A percentile compares a stretch with the other conserved stretches of the same genome.
phyloP scores from a whole-genome alignment of 2,329 filamentous ascomycete genomes.

The Hypoxylon sp. region DNA sequence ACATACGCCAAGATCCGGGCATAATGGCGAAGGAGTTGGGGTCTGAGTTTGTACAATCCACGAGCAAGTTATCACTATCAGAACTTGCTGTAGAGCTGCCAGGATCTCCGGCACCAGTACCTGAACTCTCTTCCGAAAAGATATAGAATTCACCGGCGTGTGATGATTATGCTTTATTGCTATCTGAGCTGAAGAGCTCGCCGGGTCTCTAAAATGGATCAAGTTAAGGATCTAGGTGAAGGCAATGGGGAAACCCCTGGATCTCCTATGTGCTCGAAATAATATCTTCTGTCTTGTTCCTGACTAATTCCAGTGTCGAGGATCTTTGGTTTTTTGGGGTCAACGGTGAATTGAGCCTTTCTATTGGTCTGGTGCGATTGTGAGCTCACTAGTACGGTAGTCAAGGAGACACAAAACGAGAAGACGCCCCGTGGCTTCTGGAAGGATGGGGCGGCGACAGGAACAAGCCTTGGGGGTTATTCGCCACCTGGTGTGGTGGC shows the following conservation, averaged over 20 bases:
- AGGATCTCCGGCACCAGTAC: slow-evolving; percentile 6
- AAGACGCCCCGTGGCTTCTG: too few species aligned
- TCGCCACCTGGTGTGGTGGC: too few species aligned
- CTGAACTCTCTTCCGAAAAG: slow-evolving; percentile 13
- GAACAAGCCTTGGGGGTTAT: too few species aligned
- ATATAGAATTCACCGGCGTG: not conserved
- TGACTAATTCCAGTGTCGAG: not conserved
- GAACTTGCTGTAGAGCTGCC: slow-evolving; percentile 12
- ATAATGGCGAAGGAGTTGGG: not conserved
- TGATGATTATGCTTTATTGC: not conserved
- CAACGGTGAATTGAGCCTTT: not conserved
- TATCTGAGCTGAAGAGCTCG: slow-evolving; percentile 14
- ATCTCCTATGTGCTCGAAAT: not conserved
- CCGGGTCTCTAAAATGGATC: not conserved
- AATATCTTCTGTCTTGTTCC: not conserved
- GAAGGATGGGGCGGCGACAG: too few species aligned
- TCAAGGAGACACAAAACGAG: too few species aligned
- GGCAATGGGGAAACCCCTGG: too few species aligned
- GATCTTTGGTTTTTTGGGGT: not conserved
- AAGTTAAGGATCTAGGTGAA: not conserved
- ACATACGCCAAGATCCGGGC: not conserved
- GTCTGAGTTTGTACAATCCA: not conserved
- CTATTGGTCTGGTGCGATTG: too few species aligned
- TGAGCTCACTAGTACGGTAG: too few species aligned
- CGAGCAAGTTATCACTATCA: not conserved